A percentile compares a stretch with the other conserved stretches of the same genome.
Conservation (phyloP, 495 filamentous ascomycete species). For the Achaetomiella virescens region DNA sequence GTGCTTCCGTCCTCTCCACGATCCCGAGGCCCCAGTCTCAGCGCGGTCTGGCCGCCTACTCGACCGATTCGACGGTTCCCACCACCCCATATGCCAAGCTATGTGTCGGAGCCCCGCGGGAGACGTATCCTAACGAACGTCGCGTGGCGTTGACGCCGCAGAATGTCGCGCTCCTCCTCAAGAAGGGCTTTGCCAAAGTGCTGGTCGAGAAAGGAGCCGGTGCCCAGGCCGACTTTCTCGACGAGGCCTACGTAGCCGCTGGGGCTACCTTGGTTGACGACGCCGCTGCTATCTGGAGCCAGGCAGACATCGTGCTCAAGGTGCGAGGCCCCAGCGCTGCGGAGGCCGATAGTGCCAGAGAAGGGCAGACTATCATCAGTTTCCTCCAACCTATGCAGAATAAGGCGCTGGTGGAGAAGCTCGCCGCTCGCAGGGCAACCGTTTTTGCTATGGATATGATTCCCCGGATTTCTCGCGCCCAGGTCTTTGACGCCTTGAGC, state of each 20-base stretch:
- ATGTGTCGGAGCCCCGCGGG: slow-evolving; percentile 64
- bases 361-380: slow-evolving; percentile 63
- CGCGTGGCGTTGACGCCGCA: slow-evolving; percentile 75
- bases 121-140: slow-evolving; percentile 64
- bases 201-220: slow-evolving; percentile 71
- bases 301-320: slow-evolving; percentile 71
- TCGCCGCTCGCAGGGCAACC: slow-evolving; percentile 57
- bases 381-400: slow-evolving; percentile 73
- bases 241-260: slow-evolving; percentile 62
- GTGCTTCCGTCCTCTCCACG: slow-evolving; percentile 28
- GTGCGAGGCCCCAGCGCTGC: slow-evolving; percentile 63
- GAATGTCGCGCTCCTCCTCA: slow-evolving; percentile 67
- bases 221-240: slow-evolving; percentile 62
- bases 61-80: slow-evolving; percentile 33
- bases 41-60: slow-evolving; percentile 20
- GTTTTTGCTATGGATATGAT: slow-evolving; percentile 82
- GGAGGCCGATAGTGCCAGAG: slow-evolving; percentile 54
- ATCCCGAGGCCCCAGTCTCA: slow-evolving; percentile 14
- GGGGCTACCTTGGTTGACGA: slow-evolving; percentile 64
- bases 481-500: slow-evolving; percentile 73
- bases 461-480: slow-evolving; percentile 73
- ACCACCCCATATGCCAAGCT: slow-evolving; percentile 60
- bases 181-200: slow-evolving; percentile 71
- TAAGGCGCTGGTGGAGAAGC: slow-evolving; percentile 57
- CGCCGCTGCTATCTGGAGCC: slow-evolving; percentile 52